Percentiles rank a stretch among this genome's conserved stretches.
These are phyloP conservation scores for Rhizophora mangle DNA, from an alignment of 345 rosid genomes.

Conservation along the genomic window DNA sequence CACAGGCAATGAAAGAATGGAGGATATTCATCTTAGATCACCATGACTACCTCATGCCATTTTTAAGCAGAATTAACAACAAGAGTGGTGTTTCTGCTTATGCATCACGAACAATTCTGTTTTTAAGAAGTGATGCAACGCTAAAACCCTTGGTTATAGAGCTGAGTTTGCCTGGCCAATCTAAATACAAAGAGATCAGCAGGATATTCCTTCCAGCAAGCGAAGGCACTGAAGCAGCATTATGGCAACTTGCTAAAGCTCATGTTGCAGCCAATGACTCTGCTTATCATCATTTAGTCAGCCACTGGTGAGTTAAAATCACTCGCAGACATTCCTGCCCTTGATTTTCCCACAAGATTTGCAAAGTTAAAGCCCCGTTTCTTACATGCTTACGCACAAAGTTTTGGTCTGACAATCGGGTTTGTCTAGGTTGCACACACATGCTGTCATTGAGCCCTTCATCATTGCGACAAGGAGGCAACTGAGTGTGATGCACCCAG, in stretches of 20 bases:
- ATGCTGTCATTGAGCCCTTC: constrained; percentile 67
- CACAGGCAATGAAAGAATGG: constrained; percentile 41
- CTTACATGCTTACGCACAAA: not conserved
- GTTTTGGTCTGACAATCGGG: not conserved
- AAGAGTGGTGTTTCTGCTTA: constrained; percentile 41
- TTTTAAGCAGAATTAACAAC: constrained; percentile 36
- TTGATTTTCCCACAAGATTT: not conserved
- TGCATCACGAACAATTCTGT: constrained; percentile 58
- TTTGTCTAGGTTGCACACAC: constrained; percentile 62
- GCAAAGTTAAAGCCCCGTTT: not conserved
- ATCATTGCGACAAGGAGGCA: constrained; percentile 67
- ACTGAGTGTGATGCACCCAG: constrained; percentile 62
- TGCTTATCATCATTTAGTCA: constrained; percentile 54
- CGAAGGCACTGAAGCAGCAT: constrained; percentile 45
- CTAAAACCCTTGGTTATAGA: constrained; percentile 57
- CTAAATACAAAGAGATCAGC: not conserved
- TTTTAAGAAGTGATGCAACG: constrained; percentile 33
- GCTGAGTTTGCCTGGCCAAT: constrained; percentile 40
- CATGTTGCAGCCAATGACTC: constrained; percentile 65
- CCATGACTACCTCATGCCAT: constrained; percentile 58
- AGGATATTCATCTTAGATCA: constrained; percentile 55
- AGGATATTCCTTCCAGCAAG: constrained; percentile 41
- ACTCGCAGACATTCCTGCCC: not conserved
- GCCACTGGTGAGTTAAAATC: constrained; percentile 50
- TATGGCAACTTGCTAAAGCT: constrained; percentile 61